Base-by-base conservation (phyloP, 2,329 filamentous ascomycete genomes). In the Aschersonia sp. region DNA sequence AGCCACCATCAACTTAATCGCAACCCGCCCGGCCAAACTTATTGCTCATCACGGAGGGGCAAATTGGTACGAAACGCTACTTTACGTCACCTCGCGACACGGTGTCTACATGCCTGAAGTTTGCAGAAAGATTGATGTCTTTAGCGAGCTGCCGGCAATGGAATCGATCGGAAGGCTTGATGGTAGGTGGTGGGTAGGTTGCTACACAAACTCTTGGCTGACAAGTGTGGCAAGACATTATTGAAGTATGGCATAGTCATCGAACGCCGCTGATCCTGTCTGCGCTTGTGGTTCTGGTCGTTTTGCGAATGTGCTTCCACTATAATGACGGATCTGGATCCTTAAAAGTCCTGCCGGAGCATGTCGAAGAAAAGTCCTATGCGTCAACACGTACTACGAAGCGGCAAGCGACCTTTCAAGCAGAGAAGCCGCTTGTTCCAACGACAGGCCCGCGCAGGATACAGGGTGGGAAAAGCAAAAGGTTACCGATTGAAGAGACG, bases 361-460 rank as follows among this genome's bases (percentile, higher is more conserved):
- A 43, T 43, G 41, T 60, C 1, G 66, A 65, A 49, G 51, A 58
- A 29, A 54, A 60, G 46, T 54, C 47, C 42, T 51, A 11, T 7
- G 32, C 37, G 33, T 29, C 30, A 49, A 42, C 39, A 31, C 30
- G 43, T 33, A 29, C 29, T 30, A 43, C 30, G 6, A 45, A 37
- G 33, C 43, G 31, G 45, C 14, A 40, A 14, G 22, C 32, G 10
- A 30, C n/a, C 4, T 11, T 29, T 37, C n/a, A 5, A 11, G 35
- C 39, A 6, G 52, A 53, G 33, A 60, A 67, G 58, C 47, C 58
- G 45, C 46, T 54, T 30, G 52, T 53, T 42, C 62, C 63, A 50
- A 52, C 64, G 1, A 60, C 58, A 37, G 74, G 71, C 1, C 75
- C 76, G 4, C 64, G 66, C 50, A 66, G 71, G 47, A 73, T 75